Evolutionary conservation across 2,329 filamentous ascomycete species (phyloP), one percentile per base, ranked within the genome.

Genomic region (Xylariomycetidae sp.): DNA sequence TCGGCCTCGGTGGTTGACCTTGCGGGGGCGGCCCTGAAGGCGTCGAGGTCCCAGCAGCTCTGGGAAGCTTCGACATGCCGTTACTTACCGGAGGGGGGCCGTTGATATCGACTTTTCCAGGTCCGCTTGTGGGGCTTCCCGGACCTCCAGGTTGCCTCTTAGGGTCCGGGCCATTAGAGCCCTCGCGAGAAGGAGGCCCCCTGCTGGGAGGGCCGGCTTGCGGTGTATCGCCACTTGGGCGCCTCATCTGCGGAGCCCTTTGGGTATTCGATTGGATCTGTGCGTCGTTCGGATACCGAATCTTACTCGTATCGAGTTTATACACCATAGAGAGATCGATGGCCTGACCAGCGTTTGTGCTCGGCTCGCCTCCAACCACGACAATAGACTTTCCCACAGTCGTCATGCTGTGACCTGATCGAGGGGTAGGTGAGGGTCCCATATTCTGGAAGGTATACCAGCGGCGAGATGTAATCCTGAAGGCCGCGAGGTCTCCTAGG

Each of bases 401-500:
- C 3, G 92, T 97, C 92, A 98, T 97, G 59, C 88, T 96, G 59
- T 98, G 92, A 2, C 92, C 92, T 12, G 90, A 97, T 40, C 92
- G 77, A 19, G 92, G 82, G 3, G 89, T 96, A 0, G 92, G 92
- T 1, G 89, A 94, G 3, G 89, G 89, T 0, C 92, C 92, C 92
- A 98, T 98, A 56, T 98, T 98, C 56, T 98, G 92, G 63, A 98
- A 98, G 22, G 92, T 98, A 59, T 97, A 98, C 92, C 92, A 98
- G 39, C 92, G 79, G 45, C 87, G 81, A 9, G 88, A 88, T 1
- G 83, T 79, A 38, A 80, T 78, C 33, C 73, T 64, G 50, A 80
- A 80, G 2, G 92, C 92, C 3, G 92, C 90, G 27, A 98, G 71
- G 59, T 98, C 92, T 20, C 90, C 92, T 4, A 98, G 68, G 57